Evolutionary conservation across 2,329 filamentous ascomycete genomes (phyloP), one percentile per base, ranked within the genome.

Genomic region (Xylariomycetidae sp.): DNA sequence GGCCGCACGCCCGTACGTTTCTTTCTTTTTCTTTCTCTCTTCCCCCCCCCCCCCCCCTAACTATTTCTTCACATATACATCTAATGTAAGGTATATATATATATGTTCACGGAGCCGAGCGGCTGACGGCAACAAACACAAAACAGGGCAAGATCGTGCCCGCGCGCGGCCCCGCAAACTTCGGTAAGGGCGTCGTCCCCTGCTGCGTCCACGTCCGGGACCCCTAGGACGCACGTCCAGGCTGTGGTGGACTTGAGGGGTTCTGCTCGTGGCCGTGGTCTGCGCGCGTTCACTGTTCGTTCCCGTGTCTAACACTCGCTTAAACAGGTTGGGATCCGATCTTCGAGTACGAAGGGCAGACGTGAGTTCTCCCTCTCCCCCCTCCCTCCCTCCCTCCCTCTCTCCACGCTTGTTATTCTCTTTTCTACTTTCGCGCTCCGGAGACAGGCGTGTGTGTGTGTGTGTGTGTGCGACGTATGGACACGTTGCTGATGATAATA

Each of bases 281-380:
- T n/a, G n/a, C n/a, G n/a, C n/a, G n/a, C 24, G 6, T 7, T 25
- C 24, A 12, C 24, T 13, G 6, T 25, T 14, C n/a, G 12, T 25
- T 3, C 16, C 14, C 5, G 2, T 16, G 5, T 33, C 19, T 37
- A 31, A 34, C 10, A 23, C n/a, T 12, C 3, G 10, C 16, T 24
- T 37, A 34, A 35, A 31, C 19, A 94, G 89, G 90, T 28, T 98
- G 92, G 92, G 92, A 98, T 59, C 79, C 92, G 2, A 82, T 94
- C 44, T 98, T 98, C 52, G 92, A 98, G 64, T 90, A 93, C 48
- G 74, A 93, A 44, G 89, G 89, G 25, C 68, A 86, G 63, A 98
- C 92, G 66, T 77, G 58, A 54, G 72, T 61, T 19, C 22, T 15
- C 13, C 14, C 19, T n/a, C 10, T 5, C 19, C 6, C 16, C 19